phyloP scores from a whole-genome alignment of 805 yeast species.

The Kodamaea restingae region DNA sequence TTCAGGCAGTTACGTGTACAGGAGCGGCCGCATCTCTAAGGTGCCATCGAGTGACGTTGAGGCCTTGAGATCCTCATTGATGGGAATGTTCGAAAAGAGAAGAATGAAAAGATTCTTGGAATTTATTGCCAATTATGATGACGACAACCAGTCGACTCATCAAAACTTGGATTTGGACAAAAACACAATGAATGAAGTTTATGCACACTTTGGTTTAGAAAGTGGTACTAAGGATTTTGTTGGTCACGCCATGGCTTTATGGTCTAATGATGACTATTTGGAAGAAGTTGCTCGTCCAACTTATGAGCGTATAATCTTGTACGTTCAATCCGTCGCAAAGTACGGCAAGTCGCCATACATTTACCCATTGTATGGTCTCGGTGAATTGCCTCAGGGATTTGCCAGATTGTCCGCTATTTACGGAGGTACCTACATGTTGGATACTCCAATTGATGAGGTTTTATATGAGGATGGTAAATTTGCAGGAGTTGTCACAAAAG shows the following conservation, averaged over 20 bases:
- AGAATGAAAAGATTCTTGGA: constrained; percentile 91
- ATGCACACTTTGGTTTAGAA: constrained; percentile 84
- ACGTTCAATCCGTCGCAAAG: constrained; percentile 86
- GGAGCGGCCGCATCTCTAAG: constrained; percentile 86
- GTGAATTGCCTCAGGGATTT: constrained; percentile 98
- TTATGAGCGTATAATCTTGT: constrained; percentile 77
- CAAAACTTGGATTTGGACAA: constrained; percentile 81
- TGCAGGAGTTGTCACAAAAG: constrained; percentile 84
- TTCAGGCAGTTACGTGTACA: constrained; percentile 91
- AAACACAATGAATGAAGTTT: constrained; percentile 89
- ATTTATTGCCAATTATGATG: constrained; percentile 77
- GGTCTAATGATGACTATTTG: constrained; percentile 88
- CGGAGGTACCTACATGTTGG: constrained; percentile 98
- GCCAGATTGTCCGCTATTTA: constrained; percentile 95
- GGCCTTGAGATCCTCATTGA: constrained; percentile 84
- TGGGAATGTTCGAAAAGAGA: constrained; percentile 95
- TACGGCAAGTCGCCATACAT: constrained; percentile 96
- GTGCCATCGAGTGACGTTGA: constrained; percentile 91
- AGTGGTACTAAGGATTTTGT: constrained; percentile 92
- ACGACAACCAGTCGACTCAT: constrained; percentile 74
- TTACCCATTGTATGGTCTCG: constrained; percentile 93
- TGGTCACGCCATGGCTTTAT: constrained; percentile 98
- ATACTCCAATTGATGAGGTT: constrained; percentile 90
- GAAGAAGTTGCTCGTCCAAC: constrained; percentile 89
- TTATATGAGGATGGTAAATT: constrained; percentile 70